phyloP scores from a whole-genome alignment of 805 yeast genomes.

The Schwanniomyces sp. region DNA sequence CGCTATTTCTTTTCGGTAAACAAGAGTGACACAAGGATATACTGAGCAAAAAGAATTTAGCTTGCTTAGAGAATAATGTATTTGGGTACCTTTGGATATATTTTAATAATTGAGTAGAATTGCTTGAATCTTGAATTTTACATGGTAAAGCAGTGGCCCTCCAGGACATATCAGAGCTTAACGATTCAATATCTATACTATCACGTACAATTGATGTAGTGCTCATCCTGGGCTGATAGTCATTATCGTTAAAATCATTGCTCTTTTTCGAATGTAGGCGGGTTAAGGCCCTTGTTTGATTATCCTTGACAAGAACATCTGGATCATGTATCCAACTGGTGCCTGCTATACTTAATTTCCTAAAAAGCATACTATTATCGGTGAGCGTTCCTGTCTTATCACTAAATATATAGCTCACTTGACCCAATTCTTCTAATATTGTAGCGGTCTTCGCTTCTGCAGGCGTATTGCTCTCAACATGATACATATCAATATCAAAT shows the following conservation, averaged over 20 bases:
- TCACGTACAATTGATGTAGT: constrained; percentile 34
- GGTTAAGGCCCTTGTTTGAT: neutral
- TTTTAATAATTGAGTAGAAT: constrained; percentile 62
- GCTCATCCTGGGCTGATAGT: constrained; percentile 18
- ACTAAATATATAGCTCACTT: constrained; percentile 89
- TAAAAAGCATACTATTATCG: constrained; percentile 89
- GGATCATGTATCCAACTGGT: constrained; percentile 84
- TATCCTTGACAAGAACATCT: constrained; percentile 38
- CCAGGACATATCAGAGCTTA: constrained; percentile 37
- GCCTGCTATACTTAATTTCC: constrained; percentile 87
- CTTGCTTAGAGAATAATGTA: constrained; percentile 66
- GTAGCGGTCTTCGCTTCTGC: constrained; percentile 96
- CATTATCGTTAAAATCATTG: constrained; percentile 2
- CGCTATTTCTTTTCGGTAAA: constrained; percentile 56
- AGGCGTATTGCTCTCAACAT: constrained; percentile 78
- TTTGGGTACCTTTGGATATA: constrained; percentile 74
- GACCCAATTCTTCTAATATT: constrained; percentile 94
- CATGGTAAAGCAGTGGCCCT: constrained; percentile 49
- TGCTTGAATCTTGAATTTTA: constrained; percentile 39
- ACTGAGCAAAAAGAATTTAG: constrained; percentile 75
- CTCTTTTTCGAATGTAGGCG: neutral
- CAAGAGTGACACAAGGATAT: constrained; percentile 91
- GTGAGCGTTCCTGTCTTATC: constrained; percentile 98
- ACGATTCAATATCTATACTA: constrained; percentile 28
- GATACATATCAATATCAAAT: constrained; percentile 94